Percentiles rank a stretch among this genome's conserved stretches.
Evolutionary conservation across 441 rosid species (phyloP).

Genomic region (Gossypium schwendimanii): DNA sequence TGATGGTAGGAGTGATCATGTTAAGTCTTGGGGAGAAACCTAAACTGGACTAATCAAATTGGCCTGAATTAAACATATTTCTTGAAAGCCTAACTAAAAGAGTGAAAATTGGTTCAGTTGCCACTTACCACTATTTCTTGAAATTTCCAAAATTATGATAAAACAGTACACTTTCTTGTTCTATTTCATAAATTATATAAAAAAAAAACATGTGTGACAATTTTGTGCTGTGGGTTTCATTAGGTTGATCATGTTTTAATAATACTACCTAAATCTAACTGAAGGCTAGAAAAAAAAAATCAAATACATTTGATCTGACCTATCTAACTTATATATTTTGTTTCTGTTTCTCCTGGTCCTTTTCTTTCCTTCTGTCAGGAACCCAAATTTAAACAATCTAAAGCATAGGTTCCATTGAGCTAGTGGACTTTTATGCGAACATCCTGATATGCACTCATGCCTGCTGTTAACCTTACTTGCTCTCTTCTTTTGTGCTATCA

Average conservation of each 20-base stretch:
- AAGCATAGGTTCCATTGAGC: not conserved
- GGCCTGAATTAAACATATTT: not conserved
- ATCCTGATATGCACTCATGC: not conserved
- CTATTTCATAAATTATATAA: not conserved
- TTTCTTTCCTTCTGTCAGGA: conserved; percentile 1
- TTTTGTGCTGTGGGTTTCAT: not conserved
- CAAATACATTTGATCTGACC: not conserved
- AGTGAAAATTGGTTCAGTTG: not conserved
- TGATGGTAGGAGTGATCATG: not conserved
- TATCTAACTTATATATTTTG: not conserved
- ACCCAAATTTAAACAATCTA: not conserved
- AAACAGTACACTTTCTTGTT: not conserved
- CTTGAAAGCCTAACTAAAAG: not conserved
- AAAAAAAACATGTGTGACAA: not conserved
- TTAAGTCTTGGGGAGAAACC: not conserved
- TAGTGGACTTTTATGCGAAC: not conserved
- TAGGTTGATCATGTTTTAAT: not conserved
- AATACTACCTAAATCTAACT: not conserved
- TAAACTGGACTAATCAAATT: not conserved
- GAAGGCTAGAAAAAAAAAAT: not conserved
- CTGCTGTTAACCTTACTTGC: not conserved
- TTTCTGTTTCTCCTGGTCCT: not conserved
- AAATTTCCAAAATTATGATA: not conserved
- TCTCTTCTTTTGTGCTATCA: not conserved
- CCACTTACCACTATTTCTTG: not conserved